A percentile compares a stretch with the other conserved stretches of the same genome.
phyloP scores from a whole-genome alignment of 164 flowering plant genomes.

The Liquidambar formosana region DNA sequence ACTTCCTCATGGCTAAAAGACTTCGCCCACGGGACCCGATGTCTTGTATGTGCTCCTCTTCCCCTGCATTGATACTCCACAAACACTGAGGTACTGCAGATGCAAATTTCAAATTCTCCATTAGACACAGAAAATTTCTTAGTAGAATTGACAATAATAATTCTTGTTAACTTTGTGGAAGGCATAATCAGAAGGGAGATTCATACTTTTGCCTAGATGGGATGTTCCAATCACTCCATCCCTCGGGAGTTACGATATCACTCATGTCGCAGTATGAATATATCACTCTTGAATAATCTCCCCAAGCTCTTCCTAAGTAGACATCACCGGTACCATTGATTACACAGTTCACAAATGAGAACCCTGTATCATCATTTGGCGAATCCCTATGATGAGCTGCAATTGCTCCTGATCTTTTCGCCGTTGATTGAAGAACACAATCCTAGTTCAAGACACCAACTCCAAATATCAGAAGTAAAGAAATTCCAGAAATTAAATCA shows the following conservation, averaged over 20 bases:
- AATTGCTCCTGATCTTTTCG: slow-evolving; percentile 57
- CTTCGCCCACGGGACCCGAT: slow-evolving; percentile 68
- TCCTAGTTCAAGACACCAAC: slow-evolving; percentile 33
- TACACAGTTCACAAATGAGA: slow-evolving; percentile 68
- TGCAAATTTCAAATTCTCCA: background rate
- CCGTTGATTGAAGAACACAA: slow-evolving; percentile 60
- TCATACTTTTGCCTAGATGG: slow-evolving; percentile 50
- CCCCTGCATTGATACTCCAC: slow-evolving; percentile 76
- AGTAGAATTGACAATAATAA: too few species aligned
- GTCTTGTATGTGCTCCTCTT: slow-evolving; percentile 54
- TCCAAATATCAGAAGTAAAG: background rate
- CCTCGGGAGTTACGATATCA: slow-evolving; percentile 48
- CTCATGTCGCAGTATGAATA: slow-evolving; percentile 59
- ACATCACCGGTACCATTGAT: slow-evolving; percentile 63
- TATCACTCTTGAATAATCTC: slow-evolving; percentile 58
- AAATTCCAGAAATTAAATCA: background rate
- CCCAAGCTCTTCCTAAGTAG: slow-evolving; percentile 89
- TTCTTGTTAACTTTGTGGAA: too few species aligned
- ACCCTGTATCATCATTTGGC: slow-evolving; percentile 63
- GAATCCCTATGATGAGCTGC: slow-evolving; percentile 79
- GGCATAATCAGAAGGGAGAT: too few species aligned
- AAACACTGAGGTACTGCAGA: slow-evolving; percentile 63
- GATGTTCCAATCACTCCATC: slow-evolving; percentile 79
- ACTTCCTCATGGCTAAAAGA: slow-evolving; percentile 48
- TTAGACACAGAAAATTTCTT: background rate